Conservation (phyloP, 148 eudicot genomes). For the Amaranthus cruentus region DNA sequence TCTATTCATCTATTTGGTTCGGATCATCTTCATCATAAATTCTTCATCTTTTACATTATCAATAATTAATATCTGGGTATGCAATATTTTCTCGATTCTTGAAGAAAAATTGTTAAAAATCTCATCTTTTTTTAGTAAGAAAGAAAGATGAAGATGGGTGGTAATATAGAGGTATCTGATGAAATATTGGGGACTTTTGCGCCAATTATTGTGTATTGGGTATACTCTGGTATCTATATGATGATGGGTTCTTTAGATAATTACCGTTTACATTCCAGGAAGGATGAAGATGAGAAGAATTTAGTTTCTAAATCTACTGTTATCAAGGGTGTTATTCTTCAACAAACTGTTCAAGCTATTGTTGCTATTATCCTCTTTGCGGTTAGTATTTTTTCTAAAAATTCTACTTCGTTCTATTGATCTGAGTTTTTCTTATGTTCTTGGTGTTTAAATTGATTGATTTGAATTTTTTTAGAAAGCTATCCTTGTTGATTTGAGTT, state of each 20-base stretch:
- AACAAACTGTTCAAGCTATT: slow-evolving; percentile 66
- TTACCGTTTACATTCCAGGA: slow-evolving; percentile 60
- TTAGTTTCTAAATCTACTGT: slow-evolving; percentile 57
- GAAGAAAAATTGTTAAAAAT: neutral
- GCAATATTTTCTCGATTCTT: slow-evolving; percentile 9
- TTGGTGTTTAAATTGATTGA: neutral
- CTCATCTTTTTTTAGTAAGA: neutral
- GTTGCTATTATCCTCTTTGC: slow-evolving; percentile 63
- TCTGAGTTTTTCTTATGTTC: neutral
- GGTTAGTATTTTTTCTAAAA: slow-evolving; percentile 31
- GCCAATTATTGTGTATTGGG: slow-evolving; percentile 80
- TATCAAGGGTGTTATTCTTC: slow-evolving; percentile 78
- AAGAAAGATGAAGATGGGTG: slow-evolving; percentile 23
- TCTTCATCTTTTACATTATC: neutral
- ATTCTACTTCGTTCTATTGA: neutral
- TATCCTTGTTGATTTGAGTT: no score
- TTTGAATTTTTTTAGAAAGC: neutral
- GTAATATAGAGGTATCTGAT: slow-evolving; percentile 44
- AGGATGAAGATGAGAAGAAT: slow-evolving; percentile 81
- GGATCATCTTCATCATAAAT: neutral
- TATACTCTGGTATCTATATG: slow-evolving; percentile 64
- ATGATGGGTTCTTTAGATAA: slow-evolving; percentile 46
- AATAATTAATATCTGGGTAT: neutral
- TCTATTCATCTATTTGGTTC: neutral
- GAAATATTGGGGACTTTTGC: slow-evolving; percentile 72